Conservation (phyloP, 1,284 basidiomycete genomes). For the Puccinia triticina region DNA sequence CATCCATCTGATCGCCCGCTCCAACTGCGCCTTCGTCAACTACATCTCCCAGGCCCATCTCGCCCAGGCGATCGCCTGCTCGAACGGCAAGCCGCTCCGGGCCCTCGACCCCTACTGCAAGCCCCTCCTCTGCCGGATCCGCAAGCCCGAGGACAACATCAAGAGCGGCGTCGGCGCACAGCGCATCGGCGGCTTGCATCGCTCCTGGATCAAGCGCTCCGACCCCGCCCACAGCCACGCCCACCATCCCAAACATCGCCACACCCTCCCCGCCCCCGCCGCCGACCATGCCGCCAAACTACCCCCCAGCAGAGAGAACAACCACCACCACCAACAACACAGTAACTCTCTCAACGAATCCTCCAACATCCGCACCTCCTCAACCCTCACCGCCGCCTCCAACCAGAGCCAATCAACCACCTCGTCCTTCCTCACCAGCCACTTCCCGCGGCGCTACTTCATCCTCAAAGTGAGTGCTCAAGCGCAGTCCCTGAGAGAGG, state of each 20-base stretch:
- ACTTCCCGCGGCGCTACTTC: conserved; percentile 51
- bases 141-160: conserved; percentile 81
- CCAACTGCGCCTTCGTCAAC: conserved; percentile 92
- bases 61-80: conserved; percentile 70
- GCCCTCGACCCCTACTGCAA: conserved; percentile 73
- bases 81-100: conserved; percentile 72
- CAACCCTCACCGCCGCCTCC: conserved; percentile 26
- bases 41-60: conserved; percentile 72
- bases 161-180: conserved; percentile 88
- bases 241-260: not conserved
- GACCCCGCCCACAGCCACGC: not conserved
- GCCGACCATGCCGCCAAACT: not conserved
- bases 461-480: conserved; percentile 51
- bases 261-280: not conserved
- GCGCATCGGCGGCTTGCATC: conserved; percentile 81
- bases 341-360: not conserved
- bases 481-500: too few relatives aligned
- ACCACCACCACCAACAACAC: not conserved
- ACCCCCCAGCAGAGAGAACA: not conserved
- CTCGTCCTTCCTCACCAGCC: conserved; percentile 44
- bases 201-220: conserved; percentile 67
- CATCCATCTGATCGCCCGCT: conserved; percentile 87
- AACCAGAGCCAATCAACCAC: conserved; percentile 43
- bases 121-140: conserved; percentile 79
- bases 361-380: conserved; percentile 22